These are phyloP conservation scores for Avena atlantica DNA, from an alignment of 176 grass and related monocot species.

Conservation along the genomic window DNA sequence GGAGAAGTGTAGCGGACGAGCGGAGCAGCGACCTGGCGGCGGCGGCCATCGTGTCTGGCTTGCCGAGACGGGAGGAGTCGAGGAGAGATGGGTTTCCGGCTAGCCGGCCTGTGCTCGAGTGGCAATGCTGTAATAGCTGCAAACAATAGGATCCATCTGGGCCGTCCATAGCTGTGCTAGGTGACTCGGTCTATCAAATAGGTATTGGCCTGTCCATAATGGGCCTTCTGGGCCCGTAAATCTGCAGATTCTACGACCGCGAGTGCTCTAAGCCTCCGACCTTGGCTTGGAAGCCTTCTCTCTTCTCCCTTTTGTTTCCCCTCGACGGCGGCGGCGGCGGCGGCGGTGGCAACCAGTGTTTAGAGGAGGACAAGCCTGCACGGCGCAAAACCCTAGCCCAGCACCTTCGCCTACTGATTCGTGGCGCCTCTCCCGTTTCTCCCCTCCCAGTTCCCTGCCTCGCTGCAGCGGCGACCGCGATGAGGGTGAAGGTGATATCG, in stretches of 20 bases:
- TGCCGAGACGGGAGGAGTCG: conserved; percentile 19
- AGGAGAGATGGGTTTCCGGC: background rate
- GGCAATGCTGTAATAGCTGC: background rate
- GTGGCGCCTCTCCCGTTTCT: background rate
- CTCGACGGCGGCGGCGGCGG: conserved; percentile 35
- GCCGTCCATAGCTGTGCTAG: background rate
- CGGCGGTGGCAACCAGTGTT: conserved; percentile 9
- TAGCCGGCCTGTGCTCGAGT: background rate
- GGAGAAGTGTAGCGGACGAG: conserved; percentile 52
- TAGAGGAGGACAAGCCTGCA: background rate
- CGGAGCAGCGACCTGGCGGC: conserved; percentile 71
- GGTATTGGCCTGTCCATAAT: background rate
- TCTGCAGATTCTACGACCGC: background rate
- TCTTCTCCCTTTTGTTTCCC: conserved; percentile 17
- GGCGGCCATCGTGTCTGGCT: conserved; percentile 46
- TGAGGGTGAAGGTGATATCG: conserved; percentile 97
- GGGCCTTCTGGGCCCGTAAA: background rate
- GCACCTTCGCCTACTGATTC: background rate
- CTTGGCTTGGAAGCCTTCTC: background rate
- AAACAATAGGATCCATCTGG: background rate
- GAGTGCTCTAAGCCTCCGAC: background rate
- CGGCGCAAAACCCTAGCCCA: conserved; percentile 18
- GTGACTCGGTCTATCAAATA: background rate
- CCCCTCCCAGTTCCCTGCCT: background rate
- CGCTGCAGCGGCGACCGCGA: conserved; percentile 1